Percentiles rank a stretch among this genome's conserved stretches.
Conservation (phyloP, 2,329 filamentous ascomycete genomes). For the Helicocarpus griseus region DNA sequence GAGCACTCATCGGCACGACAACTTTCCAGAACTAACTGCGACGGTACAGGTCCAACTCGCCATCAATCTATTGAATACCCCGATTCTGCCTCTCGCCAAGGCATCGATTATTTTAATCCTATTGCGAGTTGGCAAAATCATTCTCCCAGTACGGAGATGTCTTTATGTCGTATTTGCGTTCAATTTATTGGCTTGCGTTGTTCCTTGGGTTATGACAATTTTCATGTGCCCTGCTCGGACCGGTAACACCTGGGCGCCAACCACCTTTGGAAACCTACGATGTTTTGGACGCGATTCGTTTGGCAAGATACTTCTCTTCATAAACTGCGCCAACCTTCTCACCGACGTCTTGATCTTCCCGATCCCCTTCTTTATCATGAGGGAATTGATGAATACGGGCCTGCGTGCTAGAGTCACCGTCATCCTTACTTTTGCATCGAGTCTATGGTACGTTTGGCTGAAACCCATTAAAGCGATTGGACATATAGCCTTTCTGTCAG, state of each 20-base stretch:
- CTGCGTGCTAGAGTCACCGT: slow-evolving; percentile 29
- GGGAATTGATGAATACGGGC: slow-evolving; percentile 31
- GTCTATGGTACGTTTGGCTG: slow-evolving; percentile 24
- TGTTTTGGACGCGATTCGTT: slow-evolving; percentile 28
- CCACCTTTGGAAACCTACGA: slow-evolving; percentile 28
- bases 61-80: slow-evolving; percentile 32
- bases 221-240: slow-evolving; percentile 31
- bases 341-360: slow-evolving; percentile 33
- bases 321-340: slow-evolving; percentile 32
- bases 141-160: slow-evolving; percentile 27
- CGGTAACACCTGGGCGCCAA: slow-evolving; percentile 29
- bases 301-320: slow-evolving; percentile 30
- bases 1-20: no score
- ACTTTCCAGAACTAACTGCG: no score
- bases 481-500: background rate
- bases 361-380: slow-evolving; percentile 32
- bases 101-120: slow-evolving; percentile 31
- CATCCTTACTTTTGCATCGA: slow-evolving; percentile 29
- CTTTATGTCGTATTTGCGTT: slow-evolving; percentile 29
- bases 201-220: slow-evolving; percentile 29
- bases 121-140: slow-evolving; percentile 28
- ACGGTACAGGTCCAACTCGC: slow-evolving; percentile 27
- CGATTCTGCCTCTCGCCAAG: slow-evolving; percentile 33
- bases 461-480: background rate
- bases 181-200: slow-evolving; percentile 24